Conservation (phyloP, 345 rosid genomes). For the Citrus mangshanensis region DNA sequence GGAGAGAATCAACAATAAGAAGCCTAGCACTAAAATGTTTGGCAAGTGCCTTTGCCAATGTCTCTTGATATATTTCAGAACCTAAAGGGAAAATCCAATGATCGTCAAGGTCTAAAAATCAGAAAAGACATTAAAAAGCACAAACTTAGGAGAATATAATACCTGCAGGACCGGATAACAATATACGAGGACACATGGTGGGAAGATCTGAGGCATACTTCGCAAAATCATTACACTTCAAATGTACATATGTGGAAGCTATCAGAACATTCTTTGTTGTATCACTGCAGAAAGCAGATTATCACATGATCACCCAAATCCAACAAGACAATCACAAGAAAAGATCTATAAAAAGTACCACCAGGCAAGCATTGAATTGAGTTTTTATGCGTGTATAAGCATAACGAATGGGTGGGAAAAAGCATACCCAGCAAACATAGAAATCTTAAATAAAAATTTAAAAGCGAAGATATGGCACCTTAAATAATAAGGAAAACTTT, state of each 20-base stretch:
- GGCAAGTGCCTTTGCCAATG: conserved; percentile 83
- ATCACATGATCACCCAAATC: not conserved
- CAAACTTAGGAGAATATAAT: not conserved
- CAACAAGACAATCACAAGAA: not conserved
- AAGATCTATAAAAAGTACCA: not conserved
- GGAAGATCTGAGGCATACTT: conserved; percentile 76
- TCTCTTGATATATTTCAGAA: conserved; percentile 97
- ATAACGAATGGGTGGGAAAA: not conserved
- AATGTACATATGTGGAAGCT: conserved; percentile 68
- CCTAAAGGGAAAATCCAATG: conserved; percentile 41
- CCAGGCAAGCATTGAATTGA: not conserved
- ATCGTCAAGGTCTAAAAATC: not conserved
- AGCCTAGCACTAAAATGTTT: conserved; percentile 80
- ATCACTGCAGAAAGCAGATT: conserved; percentile 46
- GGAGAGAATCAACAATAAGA: conserved; percentile 79
- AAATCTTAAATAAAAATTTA: not conserved
- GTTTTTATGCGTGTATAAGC: not conserved
- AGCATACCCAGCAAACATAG: not conserved
- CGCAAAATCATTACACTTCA: conserved; percentile 69
- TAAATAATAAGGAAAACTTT: conserved; percentile 76
- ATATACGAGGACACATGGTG: conserved; percentile 74
- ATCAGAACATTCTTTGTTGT: conserved; percentile 85
- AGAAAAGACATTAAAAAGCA: not conserved
- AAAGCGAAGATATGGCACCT: conserved; percentile 41
- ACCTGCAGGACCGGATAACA: conserved; percentile 98